phyloP scores from a whole-genome alignment of 1,284 basidiomycete species.

The Cryptococcus floricola region DNA sequence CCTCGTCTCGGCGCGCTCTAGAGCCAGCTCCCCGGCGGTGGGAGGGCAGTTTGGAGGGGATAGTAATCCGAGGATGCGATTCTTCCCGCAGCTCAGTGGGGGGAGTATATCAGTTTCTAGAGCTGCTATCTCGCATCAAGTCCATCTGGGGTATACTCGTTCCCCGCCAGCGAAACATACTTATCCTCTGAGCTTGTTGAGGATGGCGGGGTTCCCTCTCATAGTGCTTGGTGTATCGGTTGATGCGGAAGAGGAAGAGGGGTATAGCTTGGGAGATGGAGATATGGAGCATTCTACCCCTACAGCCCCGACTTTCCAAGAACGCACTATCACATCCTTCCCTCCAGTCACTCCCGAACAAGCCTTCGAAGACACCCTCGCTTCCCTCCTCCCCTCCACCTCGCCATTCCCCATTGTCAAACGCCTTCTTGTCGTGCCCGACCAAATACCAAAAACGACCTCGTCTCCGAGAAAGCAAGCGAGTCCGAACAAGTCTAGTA shows the following conservation, averaged over 20 bases:
- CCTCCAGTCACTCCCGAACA: constrained; percentile 9
- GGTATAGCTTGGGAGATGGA: constrained; percentile 16
- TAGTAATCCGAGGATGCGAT: constrained; percentile 21
- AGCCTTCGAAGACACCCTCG: constrained; percentile 36
- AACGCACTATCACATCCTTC: neutral
- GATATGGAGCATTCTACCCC: constrained; percentile 12
- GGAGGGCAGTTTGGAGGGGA: constrained; percentile 9
- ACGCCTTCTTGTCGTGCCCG: constrained; percentile 53
- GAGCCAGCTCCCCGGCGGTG: constrained; percentile 8
- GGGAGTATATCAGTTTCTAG: constrained; percentile 25
- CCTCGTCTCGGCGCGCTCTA: constrained; percentile 8
- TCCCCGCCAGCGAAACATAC: constrained; percentile 36
- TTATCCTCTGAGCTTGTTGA: constrained; percentile 35
- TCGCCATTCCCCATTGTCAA: constrained; percentile 69
- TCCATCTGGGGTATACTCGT: constrained; percentile 37
- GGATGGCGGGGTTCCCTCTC: constrained; percentile 40
- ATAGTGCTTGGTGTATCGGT: constrained; percentile 42
- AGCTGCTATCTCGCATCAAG: constrained; percentile 32
- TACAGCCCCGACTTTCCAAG: constrained; percentile 12
- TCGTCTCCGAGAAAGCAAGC: constrained; percentile 51
- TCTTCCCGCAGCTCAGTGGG: constrained; percentile 28
- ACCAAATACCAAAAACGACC: constrained; percentile 48
- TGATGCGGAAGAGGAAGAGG: constrained; percentile 7
- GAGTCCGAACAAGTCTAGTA: constrained; percentile 43
- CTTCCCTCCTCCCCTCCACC: constrained; percentile 53